Evolutionary conservation across 2,329 filamentous ascomycete species (phyloP), one percentile per base, ranked within the genome.

Genomic region (Hypoxylon sp.): DNA sequence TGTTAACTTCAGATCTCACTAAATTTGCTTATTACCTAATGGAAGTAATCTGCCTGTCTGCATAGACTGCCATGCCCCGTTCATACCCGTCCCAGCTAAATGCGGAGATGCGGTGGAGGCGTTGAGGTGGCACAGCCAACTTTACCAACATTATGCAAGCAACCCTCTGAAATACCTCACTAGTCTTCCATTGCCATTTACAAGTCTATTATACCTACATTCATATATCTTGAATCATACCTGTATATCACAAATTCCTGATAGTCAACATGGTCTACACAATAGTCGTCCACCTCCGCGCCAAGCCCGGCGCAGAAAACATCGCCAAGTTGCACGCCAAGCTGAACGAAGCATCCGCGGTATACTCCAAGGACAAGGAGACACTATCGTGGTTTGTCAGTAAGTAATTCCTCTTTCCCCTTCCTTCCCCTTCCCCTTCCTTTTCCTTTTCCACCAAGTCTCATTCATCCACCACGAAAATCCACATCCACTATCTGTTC

Each of bases 211-310:
- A 14, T 46, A 23, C 13, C 17, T 13, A 7, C 14, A n/a, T 32
- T n/a, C n/a, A 45, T 13, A 30, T 7, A 56, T 46, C 38, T 34
- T 2, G 17, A 6, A 60, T 13, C 3, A 4, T 32, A n/a, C 4
- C 28, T 30, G 28, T 5, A 34, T 13, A 43, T 13, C 10, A 30
- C 13, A 23, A 41, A n/a, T n/a, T n/a, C n/a, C n/a, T n/a, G n/a
- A n/a, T n/a, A n/a, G n/a, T n/a, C n/a, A n/a, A n/a, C n/a, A n/a
- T 90, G 88, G 88, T 90, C 72, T 91, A 91, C 81, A 91, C 89
- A 67, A 87, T 91, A 72, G 88, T 89, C 72, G 89, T 90, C 52
- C 89, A 91, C 79, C 84, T 93, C 69, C 88, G 90, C 81, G 89
- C 90, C 70, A 93, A 93, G 76, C 84, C 88, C 63, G 86, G 91